phyloP scores from a whole-genome alignment of 371 early-diverging fungal genomes.

The Choanephora cucurbitarum region DNA sequence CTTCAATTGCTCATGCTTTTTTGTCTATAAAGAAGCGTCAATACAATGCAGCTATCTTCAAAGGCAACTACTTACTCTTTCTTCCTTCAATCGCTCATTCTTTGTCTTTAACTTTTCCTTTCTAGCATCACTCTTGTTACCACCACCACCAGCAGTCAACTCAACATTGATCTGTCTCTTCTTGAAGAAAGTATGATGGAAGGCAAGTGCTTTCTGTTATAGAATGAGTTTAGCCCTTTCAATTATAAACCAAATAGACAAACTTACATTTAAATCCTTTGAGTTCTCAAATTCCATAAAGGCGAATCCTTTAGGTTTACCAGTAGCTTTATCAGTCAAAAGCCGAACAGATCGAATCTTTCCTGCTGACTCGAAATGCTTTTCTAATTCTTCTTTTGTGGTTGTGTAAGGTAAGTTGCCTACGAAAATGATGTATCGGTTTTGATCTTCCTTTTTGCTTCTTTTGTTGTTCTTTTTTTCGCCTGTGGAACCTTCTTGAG shows the following conservation, averaged over 20 bases:
- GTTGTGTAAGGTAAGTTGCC: slow-evolving; percentile 71
- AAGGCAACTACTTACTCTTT: slow-evolving; percentile 57
- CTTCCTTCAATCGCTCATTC: slow-evolving; percentile 66
- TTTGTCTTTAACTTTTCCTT: slow-evolving; percentile 66
- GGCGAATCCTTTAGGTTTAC: slow-evolving; percentile 77
- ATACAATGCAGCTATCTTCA: too few relatives aligned
- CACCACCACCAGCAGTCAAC: slow-evolving; percentile 83
- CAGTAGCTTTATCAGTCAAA: slow-evolving; percentile 73
- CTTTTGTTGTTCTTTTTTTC: slow-evolving; percentile 21
- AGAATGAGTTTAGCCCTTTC: too few relatives aligned
- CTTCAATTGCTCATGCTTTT: slow-evolving; percentile 32
- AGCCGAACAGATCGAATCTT: slow-evolving; percentile 64
- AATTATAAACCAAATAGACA: too few relatives aligned
- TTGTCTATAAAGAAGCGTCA: too few relatives aligned
- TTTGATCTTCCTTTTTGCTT: slow-evolving; percentile 27
- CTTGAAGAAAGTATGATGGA: slow-evolving; percentile 69
- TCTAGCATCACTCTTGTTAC: slow-evolving; percentile 65
- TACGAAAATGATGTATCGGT: slow-evolving; percentile 74
- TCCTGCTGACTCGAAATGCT: slow-evolving; percentile 64
- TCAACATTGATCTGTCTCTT: slow-evolving; percentile 77
- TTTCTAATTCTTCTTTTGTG: slow-evolving; percentile 64
- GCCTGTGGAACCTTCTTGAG: slow-evolving; percentile 9
- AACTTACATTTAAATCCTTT: slow-evolving; percentile 55
- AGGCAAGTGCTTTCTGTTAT: slow-evolving; percentile 70
- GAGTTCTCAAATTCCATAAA: slow-evolving; percentile 72